A percentile compares a stretch with the other conserved stretches of the same genome.
Evolutionary conservation across 129 eudicot genomes (phyloP).

Genomic region (Centrapalus pauciflorus): DNA sequence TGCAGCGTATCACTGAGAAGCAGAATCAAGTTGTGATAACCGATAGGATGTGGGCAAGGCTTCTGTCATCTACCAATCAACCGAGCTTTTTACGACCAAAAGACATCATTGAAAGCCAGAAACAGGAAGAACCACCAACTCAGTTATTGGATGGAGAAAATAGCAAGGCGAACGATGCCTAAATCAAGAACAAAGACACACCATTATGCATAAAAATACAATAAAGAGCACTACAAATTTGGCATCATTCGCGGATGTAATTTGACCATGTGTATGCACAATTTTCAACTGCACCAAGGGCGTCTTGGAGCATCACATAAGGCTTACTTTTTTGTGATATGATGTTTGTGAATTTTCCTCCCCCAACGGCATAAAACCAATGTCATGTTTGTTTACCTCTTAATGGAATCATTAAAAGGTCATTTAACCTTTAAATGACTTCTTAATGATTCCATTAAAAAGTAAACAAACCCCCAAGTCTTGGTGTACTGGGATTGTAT

Average conservation of each 20-base stretch:
- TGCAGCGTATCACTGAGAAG: slow-evolving; percentile 61
- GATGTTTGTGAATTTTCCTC: background rate
- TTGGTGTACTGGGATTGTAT: slow-evolving; percentile 5
- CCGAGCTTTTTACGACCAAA: slow-evolving; percentile 62
- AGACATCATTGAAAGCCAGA: slow-evolving; percentile 27
- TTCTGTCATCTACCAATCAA: slow-evolving; percentile 66
- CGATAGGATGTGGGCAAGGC: slow-evolving; percentile 83
- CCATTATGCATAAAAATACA: slow-evolving; percentile 24
- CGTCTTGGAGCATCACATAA: background rate
- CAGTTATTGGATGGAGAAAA: slow-evolving; percentile 40
- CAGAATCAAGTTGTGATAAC: slow-evolving; percentile 69
- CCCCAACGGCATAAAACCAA: background rate
- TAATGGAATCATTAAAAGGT: too few relatives aligned
- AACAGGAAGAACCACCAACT: slow-evolving; percentile 29
- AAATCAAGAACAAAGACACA: background rate
- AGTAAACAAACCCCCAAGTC: too few relatives aligned
- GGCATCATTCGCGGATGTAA: slow-evolving; percentile 10
- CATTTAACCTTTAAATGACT: too few relatives aligned
- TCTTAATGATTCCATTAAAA: too few relatives aligned
- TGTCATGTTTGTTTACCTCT: too few relatives aligned
- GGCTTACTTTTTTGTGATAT: background rate
- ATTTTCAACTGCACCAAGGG: slow-evolving; percentile 2
- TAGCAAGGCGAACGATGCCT: slow-evolving; percentile 25
- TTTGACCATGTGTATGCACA: slow-evolving; percentile 4
- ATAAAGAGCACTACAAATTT: slow-evolving; percentile 12